phyloP scores from a whole-genome alignment of 1,284 basidiomycete species.

The Trametes pubescens region DNA sequence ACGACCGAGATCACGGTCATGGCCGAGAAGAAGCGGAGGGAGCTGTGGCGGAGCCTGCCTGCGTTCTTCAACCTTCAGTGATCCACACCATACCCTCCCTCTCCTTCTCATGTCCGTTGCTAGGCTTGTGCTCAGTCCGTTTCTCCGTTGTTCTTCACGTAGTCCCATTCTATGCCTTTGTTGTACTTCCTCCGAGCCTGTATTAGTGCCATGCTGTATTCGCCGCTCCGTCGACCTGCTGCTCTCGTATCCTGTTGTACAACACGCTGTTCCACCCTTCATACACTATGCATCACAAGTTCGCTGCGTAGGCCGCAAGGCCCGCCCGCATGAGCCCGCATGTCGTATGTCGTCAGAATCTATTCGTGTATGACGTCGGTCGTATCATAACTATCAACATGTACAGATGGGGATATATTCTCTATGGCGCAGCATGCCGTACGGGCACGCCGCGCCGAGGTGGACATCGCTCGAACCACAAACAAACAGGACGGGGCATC shows the following conservation, averaged over 20 bases:
- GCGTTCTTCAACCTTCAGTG: conserved; percentile 43
- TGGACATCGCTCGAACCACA: neutral
- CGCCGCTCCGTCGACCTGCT: neutral
- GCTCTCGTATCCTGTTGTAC: neutral
- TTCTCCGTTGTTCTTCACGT: neutral
- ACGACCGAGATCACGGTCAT: conserved; percentile 37
- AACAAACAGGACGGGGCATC: neutral
- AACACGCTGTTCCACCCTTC: no score
- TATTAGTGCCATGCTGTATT: conserved; percentile 8
- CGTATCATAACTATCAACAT: neutral
- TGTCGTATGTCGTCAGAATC: no score
- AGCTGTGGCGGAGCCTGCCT: conserved; percentile 43
- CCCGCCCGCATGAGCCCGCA: no score
- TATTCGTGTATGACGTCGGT: neutral
- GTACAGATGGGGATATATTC: neutral
- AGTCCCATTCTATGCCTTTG: neutral
- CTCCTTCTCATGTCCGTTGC: neutral
- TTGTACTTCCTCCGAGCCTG: neutral
- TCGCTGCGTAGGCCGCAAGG: neutral
- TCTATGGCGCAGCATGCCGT: neutral
- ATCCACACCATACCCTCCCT: neutral
- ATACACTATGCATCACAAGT: neutral
- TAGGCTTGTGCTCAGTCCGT: neutral
- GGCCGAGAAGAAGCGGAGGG: conserved; percentile 44
- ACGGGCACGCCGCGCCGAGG: neutral